Evolutionary conservation across 1,139 yeast species (phyloP), one percentile per base, ranked within the genome.

Genomic region (Lodderomyces jiufengensis): DNA sequence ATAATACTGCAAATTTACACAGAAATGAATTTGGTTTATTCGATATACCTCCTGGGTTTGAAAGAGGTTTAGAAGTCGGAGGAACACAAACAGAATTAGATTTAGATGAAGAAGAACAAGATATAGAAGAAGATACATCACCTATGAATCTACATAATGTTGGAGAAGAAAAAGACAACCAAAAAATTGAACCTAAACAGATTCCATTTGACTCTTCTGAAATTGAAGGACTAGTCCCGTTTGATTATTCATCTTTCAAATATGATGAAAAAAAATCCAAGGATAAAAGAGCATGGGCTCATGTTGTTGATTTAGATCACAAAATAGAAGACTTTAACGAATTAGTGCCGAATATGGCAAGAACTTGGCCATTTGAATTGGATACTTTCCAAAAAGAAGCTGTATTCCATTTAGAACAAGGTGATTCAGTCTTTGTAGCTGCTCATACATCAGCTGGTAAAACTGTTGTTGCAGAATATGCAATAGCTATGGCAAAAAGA

Each of bases 311-410:
- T 51, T 66, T 92, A 35, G 80, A 85, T 51, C 95, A 87, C 50
- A 78, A 74, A 40, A 76, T 92, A 41, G 85, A 83, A 26, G 88
- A 94, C 56, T 94, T 92, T 52, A 70, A 75, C 12, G 95, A 88
- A 47, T 66, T 92, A 40, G 90, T 92, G 8, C 98, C 98, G 1
- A 80, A 85, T 43, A 90, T 90, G 70, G 98, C 98, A 1, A 72
- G 95, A 37, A 79, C 76, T 26, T 94, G 92, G 83, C 97, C 98
- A 0, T 92, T 92, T 52, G 90, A 84, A 47, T 70, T 92, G 40
- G 99, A 92, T 65, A 85, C 88, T 23, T 92, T 92, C 63, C 99
- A 92, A 60, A 90, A 94, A 55, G 97, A 94, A 53, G 97, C 99
- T 0, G 87, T 92, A 1, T 92, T 88, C 46, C 97, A 92, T 63